A percentile compares a stretch with the other conserved stretches of the same genome.
Evolutionary conservation across 192 early-diverging fungal genomes (phyloP).

Genomic region (Coemansia sp.): DNA sequence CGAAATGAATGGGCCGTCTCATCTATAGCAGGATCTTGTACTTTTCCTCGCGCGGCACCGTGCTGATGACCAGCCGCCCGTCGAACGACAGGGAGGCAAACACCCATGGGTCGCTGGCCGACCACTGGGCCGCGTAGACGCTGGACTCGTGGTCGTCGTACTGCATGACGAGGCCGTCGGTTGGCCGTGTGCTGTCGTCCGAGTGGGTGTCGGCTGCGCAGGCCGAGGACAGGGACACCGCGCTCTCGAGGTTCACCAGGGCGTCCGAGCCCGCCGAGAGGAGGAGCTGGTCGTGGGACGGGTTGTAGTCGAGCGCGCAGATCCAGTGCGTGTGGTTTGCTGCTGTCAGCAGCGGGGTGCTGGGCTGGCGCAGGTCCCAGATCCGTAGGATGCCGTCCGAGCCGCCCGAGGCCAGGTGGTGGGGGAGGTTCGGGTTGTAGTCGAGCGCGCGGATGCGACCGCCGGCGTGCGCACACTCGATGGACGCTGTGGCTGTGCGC

Average conservation of each 20-base stretch:
- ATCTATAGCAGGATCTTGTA: conserved; percentile 71
- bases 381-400: conserved; percentile 84
- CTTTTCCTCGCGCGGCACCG: conserved; percentile 82
- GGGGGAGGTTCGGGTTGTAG: conserved; percentile 85
- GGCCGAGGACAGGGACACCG: conserved; percentile 83
- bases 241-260: conserved; percentile 81
- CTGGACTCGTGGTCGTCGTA: conserved; percentile 95
- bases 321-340: conserved; percentile 89
- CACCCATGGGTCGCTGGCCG: conserved; percentile 86
- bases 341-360: conserved; percentile 62
- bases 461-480: conserved; percentile 69
- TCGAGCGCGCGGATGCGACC: conserved; percentile 68
- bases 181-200: conserved; percentile 25
- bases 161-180: conserved; percentile 82
- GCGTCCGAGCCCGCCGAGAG: conserved; percentile 84
- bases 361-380: conserved; percentile 76
- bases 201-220: conserved; percentile 22
- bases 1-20: too few species aligned
- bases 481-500: conserved; percentile 52
- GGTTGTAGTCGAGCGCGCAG: conserved; percentile 81
- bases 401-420: conserved; percentile 80
- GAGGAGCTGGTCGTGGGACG: conserved; percentile 89
- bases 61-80: conserved; percentile 88
- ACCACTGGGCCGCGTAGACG: conserved; percentile 91
- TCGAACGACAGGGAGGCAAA: conserved; percentile 93